phyloP scores from a whole-genome alignment of 805 yeast species.

The Yamadazyma paraphyllophila region DNA sequence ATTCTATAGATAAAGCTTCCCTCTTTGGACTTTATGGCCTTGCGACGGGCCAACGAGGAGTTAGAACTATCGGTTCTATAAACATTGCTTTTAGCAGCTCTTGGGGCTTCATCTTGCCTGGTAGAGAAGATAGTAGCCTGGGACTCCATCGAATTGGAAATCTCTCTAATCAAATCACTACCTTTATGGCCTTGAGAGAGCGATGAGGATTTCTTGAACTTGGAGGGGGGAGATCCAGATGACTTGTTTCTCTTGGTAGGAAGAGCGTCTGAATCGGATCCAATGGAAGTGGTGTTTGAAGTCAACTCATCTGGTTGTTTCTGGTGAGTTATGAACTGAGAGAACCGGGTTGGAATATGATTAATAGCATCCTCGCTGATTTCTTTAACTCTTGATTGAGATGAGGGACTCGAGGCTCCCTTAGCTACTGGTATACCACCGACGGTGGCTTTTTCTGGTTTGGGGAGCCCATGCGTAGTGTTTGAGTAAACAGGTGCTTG shows the following conservation, averaged over 20 bases:
- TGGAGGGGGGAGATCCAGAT: background rate
- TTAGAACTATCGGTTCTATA: conserved; percentile 4
- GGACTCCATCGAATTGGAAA: conserved; percentile 39
- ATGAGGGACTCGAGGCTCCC: background rate
- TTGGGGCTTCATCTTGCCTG: conserved; percentile 19
- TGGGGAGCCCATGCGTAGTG: conserved; percentile 20
- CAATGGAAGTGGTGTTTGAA: conserved; percentile 11
- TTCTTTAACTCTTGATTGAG: conserved; percentile 1
- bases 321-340: conserved; percentile 40
- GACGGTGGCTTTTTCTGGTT: conserved; percentile 3
- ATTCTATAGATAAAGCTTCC: conserved; percentile 35
- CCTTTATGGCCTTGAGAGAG: background rate
- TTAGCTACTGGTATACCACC: conserved; percentile 3
- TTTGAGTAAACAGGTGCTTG: conserved; percentile 23
- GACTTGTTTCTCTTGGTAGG: background rate
- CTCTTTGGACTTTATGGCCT: conserved; percentile 33
- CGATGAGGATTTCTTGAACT: conserved; percentile 3
- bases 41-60: conserved; percentile 23
- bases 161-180: conserved; percentile 12
- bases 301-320: conserved; percentile 5
- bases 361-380: conserved; percentile 16
- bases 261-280: conserved; percentile 10
- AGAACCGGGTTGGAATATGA: conserved; percentile 41
- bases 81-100: background rate
- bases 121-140: conserved; percentile 48